Evolutionary conservation across 2,329 filamentous ascomycete genomes (phyloP).

Genomic region (Alternaria novae-zelandiae): DNA sequence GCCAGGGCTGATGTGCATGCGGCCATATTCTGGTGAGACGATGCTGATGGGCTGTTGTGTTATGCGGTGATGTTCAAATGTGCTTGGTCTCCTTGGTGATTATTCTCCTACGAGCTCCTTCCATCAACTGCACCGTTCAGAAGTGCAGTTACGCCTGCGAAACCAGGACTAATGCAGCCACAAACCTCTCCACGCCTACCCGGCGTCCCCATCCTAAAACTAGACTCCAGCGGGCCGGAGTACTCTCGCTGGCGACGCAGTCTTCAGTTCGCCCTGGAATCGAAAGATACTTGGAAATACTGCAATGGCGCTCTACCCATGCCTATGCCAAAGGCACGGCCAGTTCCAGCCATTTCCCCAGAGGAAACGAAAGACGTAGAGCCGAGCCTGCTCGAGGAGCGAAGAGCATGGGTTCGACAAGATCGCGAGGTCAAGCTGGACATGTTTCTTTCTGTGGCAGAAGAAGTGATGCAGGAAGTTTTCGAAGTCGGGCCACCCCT

Average conservation of each 20-base stretch:
- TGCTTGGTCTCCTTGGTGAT: neutral
- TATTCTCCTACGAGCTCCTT: neutral
- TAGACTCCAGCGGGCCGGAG: slow-evolving; percentile 37
- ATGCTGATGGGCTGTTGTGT: neutral
- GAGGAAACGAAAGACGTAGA: slow-evolving; percentile 29
- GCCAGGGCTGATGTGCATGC: neutral
- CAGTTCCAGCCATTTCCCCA: slow-evolving; percentile 24
- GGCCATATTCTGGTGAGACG: neutral
- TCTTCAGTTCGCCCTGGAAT: slow-evolving; percentile 38
- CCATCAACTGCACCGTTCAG: neutral
- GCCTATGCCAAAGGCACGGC: slow-evolving; percentile 43
- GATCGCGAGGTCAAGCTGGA: slow-evolving; percentile 47
- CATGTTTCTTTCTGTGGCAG: slow-evolving; percentile 44
- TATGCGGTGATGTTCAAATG: slow-evolving; percentile 1
- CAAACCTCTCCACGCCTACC: slow-evolving; percentile 38
- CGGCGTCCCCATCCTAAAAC: slow-evolving; percentile 33
- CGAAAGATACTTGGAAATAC: slow-evolving; percentile 42
- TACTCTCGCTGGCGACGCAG: slow-evolving; percentile 43
- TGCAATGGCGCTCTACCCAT: slow-evolving; percentile 40
- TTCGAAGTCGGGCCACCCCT: slow-evolving; percentile 44
- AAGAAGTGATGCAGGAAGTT: slow-evolving; percentile 47
- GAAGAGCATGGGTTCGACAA: slow-evolving; percentile 43
- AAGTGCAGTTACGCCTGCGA: neutral
- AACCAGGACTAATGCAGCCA: slow-evolving; percentile 17
- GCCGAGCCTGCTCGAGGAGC: slow-evolving; percentile 41